phyloP scores from a whole-genome alignment of 257 asterid genomes.

The Solanum medicagineum region DNA sequence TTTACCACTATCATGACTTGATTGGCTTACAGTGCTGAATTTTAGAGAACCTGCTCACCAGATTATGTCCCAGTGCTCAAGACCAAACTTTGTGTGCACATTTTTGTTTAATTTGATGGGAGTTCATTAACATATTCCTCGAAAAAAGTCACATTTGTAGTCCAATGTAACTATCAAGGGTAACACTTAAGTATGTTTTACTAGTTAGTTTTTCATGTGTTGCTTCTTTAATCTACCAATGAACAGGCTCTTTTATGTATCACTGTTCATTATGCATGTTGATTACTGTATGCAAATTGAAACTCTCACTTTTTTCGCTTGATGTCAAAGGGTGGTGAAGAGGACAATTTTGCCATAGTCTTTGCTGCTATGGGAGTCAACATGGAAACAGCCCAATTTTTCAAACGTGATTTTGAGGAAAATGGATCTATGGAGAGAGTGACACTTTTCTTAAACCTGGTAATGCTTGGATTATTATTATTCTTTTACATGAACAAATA shows the following conservation, averaged over 20 bases:
- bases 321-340: slow-evolving; percentile 53
- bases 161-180: background rate
- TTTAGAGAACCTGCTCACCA: background rate
- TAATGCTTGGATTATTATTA: slow-evolving; percentile 4
- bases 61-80: background rate
- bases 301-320: slow-evolving; percentile 8
- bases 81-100: background rate
- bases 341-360: slow-evolving; percentile 96
- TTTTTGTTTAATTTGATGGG: background rate
- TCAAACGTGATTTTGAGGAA: slow-evolving; percentile 99
- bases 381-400: slow-evolving; percentile 98
- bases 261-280: background rate
- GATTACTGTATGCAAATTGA: background rate
- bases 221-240: background rate
- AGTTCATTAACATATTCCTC: background rate
- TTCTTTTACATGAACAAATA: background rate
- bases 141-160: background rate
- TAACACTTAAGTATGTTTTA: background rate
- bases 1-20: background rate
- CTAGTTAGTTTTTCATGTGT: background rate
- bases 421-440: slow-evolving; percentile 99
- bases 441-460: slow-evolving; percentile 90
- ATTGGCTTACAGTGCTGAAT: background rate
- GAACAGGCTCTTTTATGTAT: background rate
- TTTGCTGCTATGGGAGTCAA: slow-evolving; percentile 99